Evolutionary conservation across 129 eudicot genomes (phyloP), one percentile per base, ranked within the genome.

Genomic region (Scalesia atractyloides): DNA sequence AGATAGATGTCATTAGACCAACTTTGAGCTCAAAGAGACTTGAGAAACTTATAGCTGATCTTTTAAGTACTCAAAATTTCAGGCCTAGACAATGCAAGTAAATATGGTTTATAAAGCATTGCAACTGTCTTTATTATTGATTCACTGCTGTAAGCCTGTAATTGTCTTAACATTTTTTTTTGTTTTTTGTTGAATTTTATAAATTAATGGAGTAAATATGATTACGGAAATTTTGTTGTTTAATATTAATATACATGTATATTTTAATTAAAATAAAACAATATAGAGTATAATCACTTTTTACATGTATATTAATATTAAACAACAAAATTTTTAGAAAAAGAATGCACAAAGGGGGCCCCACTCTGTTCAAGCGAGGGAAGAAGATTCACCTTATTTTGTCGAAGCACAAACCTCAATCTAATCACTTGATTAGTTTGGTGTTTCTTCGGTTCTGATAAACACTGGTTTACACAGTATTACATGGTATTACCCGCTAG

Each of bases 41-140:
- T 12, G 96, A 90, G 84, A 88, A 80, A 71, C 96, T 94, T 74
- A 68, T 94, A 48, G 39, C 87, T 19, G 76, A 75, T 78, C 91
- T 94, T 59, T 83, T 94, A 50, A 95, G 95, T 74, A 46, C 81
- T 49, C 94, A 88, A 43, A 90, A 77, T 77, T 94, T 94, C 80
- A 87, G 99, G 69, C 70, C 89, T 52, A 94, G 79, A 79, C 99
- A 94, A 71, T 94, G 99, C 50, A 84, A 86, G 85, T 94, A 76
- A 80, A 80, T 67, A 44, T 43, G 24, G 54, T 34, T 63, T 14
- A 30, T 33, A 61, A 33, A 62, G 47, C 67, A 62, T 39, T 54
- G 74, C 36, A 34, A n/a, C 9, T 52, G 75, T 13, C 17, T 1
- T 59, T 64, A 59, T 60, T 72, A 50, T 10, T 73, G 59, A 61